phyloP scores from a whole-genome alignment of 352 stramenopile species.

The Pythium dissimile region DNA sequence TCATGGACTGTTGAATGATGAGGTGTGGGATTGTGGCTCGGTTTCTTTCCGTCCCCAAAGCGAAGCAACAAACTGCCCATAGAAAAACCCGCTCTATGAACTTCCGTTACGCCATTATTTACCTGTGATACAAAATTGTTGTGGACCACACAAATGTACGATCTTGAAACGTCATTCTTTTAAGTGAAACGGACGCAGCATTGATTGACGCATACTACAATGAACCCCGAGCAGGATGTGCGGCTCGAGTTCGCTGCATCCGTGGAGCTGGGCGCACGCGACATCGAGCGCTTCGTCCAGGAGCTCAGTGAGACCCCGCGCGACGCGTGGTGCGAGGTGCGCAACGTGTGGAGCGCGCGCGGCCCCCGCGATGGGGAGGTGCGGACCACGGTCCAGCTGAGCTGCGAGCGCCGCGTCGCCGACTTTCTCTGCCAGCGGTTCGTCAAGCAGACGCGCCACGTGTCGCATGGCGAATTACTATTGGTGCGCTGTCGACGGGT shows the following conservation, averaged over 20 bases:
- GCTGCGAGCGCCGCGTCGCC: slow-evolving; percentile 42
- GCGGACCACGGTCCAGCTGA: slow-evolving; percentile 30
- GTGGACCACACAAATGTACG: slow-evolving; percentile 4
- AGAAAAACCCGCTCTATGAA: slow-evolving; percentile 27
- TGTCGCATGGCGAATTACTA: slow-evolving; percentile 51
- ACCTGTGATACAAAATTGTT: slow-evolving; percentile 1
- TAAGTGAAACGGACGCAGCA: neutral
- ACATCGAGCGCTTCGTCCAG: slow-evolving; percentile 45
- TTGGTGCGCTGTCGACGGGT: slow-evolving; percentile 43
- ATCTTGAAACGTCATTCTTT: slow-evolving; percentile 17
- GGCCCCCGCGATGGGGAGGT: neutral
- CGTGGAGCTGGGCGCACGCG: slow-evolving; percentile 24
- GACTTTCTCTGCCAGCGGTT: slow-evolving; percentile 66
- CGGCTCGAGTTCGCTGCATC: slow-evolving; percentile 46
- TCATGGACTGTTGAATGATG: slow-evolving; percentile 6
- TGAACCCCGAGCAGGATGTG: slow-evolving; percentile 39
- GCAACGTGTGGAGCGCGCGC: slow-evolving; percentile 18
- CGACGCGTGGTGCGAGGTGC: slow-evolving; percentile 52
- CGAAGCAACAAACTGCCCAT: neutral
- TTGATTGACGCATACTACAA: neutral
- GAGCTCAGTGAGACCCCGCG: slow-evolving; percentile 37
- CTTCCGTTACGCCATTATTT: slow-evolving; percentile 4
- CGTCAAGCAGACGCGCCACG: slow-evolving; percentile 31
- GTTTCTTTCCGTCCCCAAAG: slow-evolving; percentile 13
- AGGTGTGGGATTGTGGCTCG: neutral